These are phyloP conservation scores for Calycina herbarum DNA, from an alignment of 2,329 filamentous ascomycete species.

Conservation along the genomic window DNA sequence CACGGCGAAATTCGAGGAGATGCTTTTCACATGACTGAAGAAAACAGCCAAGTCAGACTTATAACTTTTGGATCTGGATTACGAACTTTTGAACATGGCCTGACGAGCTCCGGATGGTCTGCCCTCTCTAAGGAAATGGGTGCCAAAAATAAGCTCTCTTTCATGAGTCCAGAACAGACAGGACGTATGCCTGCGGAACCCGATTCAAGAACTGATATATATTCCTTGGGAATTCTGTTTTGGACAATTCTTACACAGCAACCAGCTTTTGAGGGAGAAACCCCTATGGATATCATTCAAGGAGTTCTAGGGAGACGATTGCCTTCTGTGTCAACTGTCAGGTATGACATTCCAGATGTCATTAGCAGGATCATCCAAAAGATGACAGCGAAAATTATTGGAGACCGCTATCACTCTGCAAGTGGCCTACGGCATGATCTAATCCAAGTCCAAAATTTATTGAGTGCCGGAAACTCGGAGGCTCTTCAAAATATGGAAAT, in stretches of 20 bases:
- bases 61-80: constrained; percentile 85
- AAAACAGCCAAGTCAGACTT: constrained; percentile 72
- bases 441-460: constrained; percentile 67
- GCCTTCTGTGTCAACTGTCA: constrained; percentile 71
- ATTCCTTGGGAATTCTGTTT: constrained; percentile 85
- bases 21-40: constrained; percentile 80
- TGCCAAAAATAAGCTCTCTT: constrained; percentile 84
- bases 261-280: constrained; percentile 75
- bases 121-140: constrained; percentile 79
- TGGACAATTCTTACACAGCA: constrained; percentile 82
- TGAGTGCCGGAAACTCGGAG: constrained; percentile 72
- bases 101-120: constrained; percentile 85
- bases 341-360: constrained; percentile 81
- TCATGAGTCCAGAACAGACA: constrained; percentile 93
- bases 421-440: constrained; percentile 85
- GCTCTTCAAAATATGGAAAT: constrained; percentile 74
- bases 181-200: constrained; percentile 90
- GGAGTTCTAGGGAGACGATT: constrained; percentile 80
- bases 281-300: constrained; percentile 87
- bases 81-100: constrained; percentile 84
- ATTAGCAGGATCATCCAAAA: constrained; percentile 83
- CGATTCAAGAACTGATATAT: constrained; percentile 89
- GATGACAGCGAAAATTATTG: constrained; percentile 86
- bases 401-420: constrained; percentile 85
- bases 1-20: constrained; percentile 91